phyloP scores from a whole-genome alignment of 129 eudicot genomes.

The Escallonia rubra region DNA sequence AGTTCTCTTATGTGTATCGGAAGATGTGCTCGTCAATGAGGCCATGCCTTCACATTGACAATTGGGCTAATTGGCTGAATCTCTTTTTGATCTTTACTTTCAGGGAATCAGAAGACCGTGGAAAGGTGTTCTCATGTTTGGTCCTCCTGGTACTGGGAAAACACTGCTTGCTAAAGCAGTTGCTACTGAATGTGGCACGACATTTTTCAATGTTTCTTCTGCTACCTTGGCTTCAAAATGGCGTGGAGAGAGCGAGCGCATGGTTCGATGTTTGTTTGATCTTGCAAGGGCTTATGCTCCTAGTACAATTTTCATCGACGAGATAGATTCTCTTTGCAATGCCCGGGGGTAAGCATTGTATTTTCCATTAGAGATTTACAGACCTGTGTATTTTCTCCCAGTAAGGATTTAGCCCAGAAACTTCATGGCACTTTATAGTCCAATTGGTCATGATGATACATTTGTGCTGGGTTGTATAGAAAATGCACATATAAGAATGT shows the following conservation, averaged over 20 bases:
- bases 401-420: neutral
- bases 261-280: constrained; percentile 97
- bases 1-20: constrained; percentile 3
- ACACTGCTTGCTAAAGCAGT: constrained; percentile 97
- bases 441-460: no score
- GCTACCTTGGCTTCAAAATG: constrained; percentile 97
- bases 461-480: no score
- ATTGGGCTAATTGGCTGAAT: neutral
- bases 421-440: neutral
- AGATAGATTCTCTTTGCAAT: constrained; percentile 97
- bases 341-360: constrained; percentile 70
- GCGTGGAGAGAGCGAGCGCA: constrained; percentile 99
- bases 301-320: constrained; percentile 93
- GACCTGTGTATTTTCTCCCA: neutral
- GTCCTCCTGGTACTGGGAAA: constrained; percentile 99
- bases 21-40: neutral
- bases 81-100: constrained; percentile 17
- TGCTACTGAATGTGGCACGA: constrained; percentile 98
- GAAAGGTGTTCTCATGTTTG: constrained; percentile 99
- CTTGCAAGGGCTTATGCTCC: constrained; percentile 98
- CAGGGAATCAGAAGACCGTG: constrained; percentile 99
- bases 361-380: neutral
- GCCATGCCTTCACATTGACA: constrained; percentile 3
- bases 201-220: constrained; percentile 96
- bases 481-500: no score